Evolutionary conservation across 345 rosid genomes (phyloP).

Genomic region (Sonneratia alba): DNA sequence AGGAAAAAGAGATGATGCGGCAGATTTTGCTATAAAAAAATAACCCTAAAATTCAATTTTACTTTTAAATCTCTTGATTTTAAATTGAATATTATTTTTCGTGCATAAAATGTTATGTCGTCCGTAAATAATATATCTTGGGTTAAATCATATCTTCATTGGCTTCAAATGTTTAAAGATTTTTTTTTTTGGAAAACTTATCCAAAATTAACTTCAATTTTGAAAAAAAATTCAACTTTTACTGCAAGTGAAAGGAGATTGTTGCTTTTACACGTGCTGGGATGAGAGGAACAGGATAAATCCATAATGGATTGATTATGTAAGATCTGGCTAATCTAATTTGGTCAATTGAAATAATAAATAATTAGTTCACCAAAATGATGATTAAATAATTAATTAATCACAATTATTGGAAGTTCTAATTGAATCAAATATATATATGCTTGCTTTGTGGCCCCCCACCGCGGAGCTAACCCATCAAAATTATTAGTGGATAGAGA

Average conservation of each 20-base stretch:
- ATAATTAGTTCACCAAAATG: not conserved
- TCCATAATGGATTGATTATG: not conserved
- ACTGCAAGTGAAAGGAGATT: not conserved
- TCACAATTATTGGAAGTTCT: not conserved
- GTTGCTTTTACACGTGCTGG: not conserved
- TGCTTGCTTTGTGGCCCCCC: not conserved
- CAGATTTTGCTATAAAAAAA: no score
- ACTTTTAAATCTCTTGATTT: no score
- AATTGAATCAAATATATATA: not conserved
- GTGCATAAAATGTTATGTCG: no score
- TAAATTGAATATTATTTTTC: no score
- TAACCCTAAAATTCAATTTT: no score
- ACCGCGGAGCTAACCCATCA: not conserved
- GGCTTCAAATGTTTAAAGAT: no score
- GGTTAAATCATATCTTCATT: not conserved
- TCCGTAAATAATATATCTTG: not conserved
- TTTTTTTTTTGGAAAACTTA: no score
- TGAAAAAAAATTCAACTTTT: not conserved
- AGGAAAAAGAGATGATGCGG: no score
- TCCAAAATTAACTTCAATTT: no score
- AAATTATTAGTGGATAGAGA: not conserved
- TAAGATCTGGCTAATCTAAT: conserved; percentile 8
- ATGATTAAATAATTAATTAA: not conserved
- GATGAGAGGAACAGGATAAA: not conserved
- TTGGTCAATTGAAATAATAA: not conserved